Evolutionary conservation across 331 rosid species (phyloP), one percentile per base, ranked within the genome.

Genomic region (Pyrus hybrid): DNA sequence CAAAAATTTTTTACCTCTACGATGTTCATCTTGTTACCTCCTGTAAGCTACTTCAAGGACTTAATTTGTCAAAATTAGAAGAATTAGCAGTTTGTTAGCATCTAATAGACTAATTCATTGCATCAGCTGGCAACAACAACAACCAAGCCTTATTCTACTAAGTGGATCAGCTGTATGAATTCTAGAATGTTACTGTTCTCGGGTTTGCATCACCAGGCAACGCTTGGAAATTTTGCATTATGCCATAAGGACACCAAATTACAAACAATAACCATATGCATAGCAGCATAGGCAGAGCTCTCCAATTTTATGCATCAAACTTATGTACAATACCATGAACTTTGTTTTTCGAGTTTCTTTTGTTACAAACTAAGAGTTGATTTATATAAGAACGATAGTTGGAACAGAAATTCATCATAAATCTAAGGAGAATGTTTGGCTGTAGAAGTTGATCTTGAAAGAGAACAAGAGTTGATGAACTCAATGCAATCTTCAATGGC

Each of bases 401-500:
- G 72, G 68, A 41, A 49, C 63, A n/a, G 49, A 47, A 63, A 9
- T 11, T 41, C 14, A 41, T 41, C 47, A 5, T 29, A 67, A 60
- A 35, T 61, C 61, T 43, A 76, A 68, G 35, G 70, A 45, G 86
- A 73, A 37, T 73, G 57, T 18, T 80, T 30, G 16, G 85, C 60
- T 56, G 62, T 63, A 47, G 94, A 85, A 80, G 87, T 87, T 63
- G 93, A 86, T 79, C 90, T 80, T n/a, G 96, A 87, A 61, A 84
- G 88, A 66, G 86, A 37, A 62, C 94, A 89, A 63, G 96, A 69
- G 77, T 91, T 92, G 56, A 93, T 84, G 89, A 91, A 88, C 85
- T 91, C 89, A 68, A 93, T 93, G 85, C 98, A 93, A 66, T 93
- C 96, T 72, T 93, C 96, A 30, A 93, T 84, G 28, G 97, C 98